Conservation (phyloP, 768 basidiomycete species). For the Epithele typhae region DNA sequence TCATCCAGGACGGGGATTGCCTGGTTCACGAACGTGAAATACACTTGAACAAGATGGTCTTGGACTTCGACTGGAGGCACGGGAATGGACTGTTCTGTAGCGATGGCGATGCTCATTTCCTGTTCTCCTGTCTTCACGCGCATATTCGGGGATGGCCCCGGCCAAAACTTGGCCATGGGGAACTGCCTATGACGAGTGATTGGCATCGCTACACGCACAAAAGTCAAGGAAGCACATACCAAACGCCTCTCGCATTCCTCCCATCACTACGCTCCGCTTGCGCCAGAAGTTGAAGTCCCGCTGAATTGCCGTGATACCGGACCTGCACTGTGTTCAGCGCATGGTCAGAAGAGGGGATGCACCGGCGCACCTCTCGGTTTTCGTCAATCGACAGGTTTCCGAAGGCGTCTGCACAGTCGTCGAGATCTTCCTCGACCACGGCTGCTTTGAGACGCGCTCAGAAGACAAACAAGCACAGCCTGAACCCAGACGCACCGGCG, state of each 20-base stretch:
- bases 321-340: conserved; percentile 42
- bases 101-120: not conserved
- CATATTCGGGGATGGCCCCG: conserved; percentile 41
- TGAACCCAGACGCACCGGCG: too few species aligned
- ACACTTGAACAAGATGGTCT: conserved; percentile 65
- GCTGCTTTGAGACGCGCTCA: too few species aligned
- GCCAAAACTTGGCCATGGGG: conserved; percentile 76
- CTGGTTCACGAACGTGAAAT: conserved; percentile 82
- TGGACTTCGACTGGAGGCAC: conserved; percentile 66
- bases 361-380: conserved; percentile 55
- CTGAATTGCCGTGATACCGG: conserved; percentile 76
- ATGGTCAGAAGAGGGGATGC: not conserved
- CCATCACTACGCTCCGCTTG: conserved; percentile 64
- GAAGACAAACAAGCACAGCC: too few species aligned
- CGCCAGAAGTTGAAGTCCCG: conserved; percentile 70
- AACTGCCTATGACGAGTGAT: conserved; percentile 20
- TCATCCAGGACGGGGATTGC: conserved; percentile 76
- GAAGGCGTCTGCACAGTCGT: conserved; percentile 48
- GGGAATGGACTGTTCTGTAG: conserved; percentile 28
- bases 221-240: conserved; percentile 9
- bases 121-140: not conserved
- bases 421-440: conserved; percentile 23
- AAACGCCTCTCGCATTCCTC: conserved; percentile 45
- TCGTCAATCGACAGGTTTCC: conserved; percentile 74
- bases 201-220: not conserved